Evolutionary conservation across 768 basidiomycete genomes (phyloP).

Genomic region (Mycena pura): DNA sequence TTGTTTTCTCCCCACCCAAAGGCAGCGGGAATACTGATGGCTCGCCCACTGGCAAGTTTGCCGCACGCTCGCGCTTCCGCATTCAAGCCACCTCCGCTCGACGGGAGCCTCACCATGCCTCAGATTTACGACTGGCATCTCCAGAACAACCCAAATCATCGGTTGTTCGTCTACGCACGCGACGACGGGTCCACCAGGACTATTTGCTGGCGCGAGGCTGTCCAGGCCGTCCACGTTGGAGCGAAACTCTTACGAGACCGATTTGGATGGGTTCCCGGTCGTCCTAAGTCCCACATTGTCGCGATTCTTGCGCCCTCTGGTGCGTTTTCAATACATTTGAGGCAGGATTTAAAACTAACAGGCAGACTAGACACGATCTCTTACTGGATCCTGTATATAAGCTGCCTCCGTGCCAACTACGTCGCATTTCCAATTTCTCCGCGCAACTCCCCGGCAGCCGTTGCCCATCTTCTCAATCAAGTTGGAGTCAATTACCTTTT

Average conservation of each 20-base stretch:
- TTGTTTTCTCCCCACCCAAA: too few species aligned
- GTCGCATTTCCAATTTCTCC: constrained; percentile 42
- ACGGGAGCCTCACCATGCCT: background rate
- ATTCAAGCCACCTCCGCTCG: background rate
- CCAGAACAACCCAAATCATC: background rate
- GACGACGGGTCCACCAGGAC: background rate
- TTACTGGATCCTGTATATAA: constrained; percentile 37
- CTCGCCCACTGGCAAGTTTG: too few species aligned
- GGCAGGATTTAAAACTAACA: background rate
- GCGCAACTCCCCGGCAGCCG: constrained; percentile 50
- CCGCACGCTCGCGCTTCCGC: too few species aligned
- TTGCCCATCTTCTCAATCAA: constrained; percentile 39
- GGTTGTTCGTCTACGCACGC: background rate
- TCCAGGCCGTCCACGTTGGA: background rate
- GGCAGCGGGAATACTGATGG: too few species aligned
- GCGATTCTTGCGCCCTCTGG: background rate
- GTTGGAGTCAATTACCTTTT: constrained; percentile 29
- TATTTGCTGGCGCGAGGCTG: background rate
- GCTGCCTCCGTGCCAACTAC: constrained; percentile 43
- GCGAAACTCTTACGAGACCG: background rate
- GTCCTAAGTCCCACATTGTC: background rate
- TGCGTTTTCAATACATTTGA: background rate
- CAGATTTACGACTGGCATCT: background rate
- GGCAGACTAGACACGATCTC: constrained; percentile 37
- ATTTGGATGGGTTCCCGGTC: background rate